A percentile compares a stretch with the other conserved stretches of the same genome.
phyloP scores from a whole-genome alignment of 2,329 filamentous ascomycete genomes.

The Colletotrichum orchidophilum region DNA sequence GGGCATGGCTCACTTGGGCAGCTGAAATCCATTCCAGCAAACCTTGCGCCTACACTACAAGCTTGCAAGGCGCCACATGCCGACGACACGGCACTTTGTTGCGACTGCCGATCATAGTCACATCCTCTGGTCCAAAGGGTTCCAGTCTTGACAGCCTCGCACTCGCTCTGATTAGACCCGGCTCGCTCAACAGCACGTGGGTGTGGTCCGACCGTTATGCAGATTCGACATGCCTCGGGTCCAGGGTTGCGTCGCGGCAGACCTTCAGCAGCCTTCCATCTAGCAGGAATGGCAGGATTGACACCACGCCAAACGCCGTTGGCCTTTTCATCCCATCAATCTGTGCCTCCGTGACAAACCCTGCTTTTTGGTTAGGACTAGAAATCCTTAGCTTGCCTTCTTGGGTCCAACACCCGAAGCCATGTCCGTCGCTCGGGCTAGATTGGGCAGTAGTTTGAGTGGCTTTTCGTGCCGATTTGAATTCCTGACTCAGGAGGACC shows the following conservation, averaged over 20 bases:
- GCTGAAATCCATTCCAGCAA: neutral
- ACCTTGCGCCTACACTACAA: neutral
- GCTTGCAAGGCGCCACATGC: conserved; percentile 7
- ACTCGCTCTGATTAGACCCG: neutral
- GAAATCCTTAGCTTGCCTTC: neutral
- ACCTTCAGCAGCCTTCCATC: conserved; percentile 22
- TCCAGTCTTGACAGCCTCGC: neutral
- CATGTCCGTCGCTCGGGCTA: conserved; percentile 19
- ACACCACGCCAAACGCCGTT: conserved; percentile 3
- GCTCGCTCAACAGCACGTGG: neutral
- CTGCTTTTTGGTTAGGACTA: conserved; percentile 3
- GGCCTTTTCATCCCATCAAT: conserved; percentile 11
- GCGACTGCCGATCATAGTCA: conserved; percentile 25
- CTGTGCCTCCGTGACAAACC: neutral
- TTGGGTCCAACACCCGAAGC: conserved; percentile 5
- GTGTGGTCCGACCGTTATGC: neutral
- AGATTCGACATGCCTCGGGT: neutral
- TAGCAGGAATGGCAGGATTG: conserved; percentile 1
- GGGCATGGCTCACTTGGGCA: neutral
- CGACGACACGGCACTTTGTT: conserved; percentile 16
- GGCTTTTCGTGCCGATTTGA: neutral
- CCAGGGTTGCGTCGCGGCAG: neutral
- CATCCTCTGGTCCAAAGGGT: neutral
- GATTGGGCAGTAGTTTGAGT: neutral
- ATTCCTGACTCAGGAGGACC: conserved; percentile 22